Evolutionary conservation across 345 rosid genomes (phyloP), one percentile per base, ranked within the genome.

Genomic region (Salix koriyanagi): DNA sequence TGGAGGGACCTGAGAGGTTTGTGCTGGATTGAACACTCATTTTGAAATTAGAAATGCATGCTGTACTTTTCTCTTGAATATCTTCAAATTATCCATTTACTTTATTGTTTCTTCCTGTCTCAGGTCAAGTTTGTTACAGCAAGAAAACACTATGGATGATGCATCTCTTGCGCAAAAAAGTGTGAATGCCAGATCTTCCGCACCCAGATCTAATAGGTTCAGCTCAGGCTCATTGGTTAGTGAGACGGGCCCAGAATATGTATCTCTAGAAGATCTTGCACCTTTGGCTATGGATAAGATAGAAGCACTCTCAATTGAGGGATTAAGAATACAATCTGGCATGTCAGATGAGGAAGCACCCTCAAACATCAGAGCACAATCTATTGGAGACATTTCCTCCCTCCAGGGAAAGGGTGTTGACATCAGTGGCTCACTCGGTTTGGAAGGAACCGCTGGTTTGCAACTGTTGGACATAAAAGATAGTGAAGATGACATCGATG

Each of bases 241-340:
- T 72, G 90, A 82, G 69, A 73, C 79, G 70, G 88, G 83, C 75
- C 80, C 91, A 6, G 97, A 94, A 67, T 94, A 87, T 82, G 97
- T 89, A 76, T 91, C 97, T 79, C 88, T 95, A 36, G 99, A 95
- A 84, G 94, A 95, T 81, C 93, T 95, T 71, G 99, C 99, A 77
- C 99, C 97, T 70, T 83, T 95, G 86, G 99, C 99, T 70, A 89
- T 95, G 94, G 93, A 92, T 84, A 94, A 95, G 88, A 91, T 95
- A 71, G 99, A 95, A 89, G 97, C 97, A 58, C 97, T 95, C 80
- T 89, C 97, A 41, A 84, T 95, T 78, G 99, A 95, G 84, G 99
- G 99, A 65, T 84, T 95, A 84, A 91, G 93, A 85, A 90, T 91
- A 83, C 97, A 92, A 79, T 90, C 97, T 62, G 97, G 95, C 81